phyloP scores from a whole-genome alignment of 306 rosid species.

The Psophocarpus tetragonolobus region DNA sequence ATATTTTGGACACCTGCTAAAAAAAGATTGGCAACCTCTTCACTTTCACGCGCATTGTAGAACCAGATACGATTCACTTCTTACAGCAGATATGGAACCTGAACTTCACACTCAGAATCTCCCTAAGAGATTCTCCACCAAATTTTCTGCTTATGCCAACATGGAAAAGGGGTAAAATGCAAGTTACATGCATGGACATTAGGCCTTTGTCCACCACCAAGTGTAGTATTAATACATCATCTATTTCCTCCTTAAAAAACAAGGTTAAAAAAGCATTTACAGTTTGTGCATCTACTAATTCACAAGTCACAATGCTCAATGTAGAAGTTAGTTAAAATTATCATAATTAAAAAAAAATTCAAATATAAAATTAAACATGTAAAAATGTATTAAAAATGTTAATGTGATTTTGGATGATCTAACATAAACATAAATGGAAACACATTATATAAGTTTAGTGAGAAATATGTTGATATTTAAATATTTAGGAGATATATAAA shows the following conservation, averaged over 20 bases:
- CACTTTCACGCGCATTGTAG: constrained; percentile 58
- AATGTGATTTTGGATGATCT: too few relatives aligned
- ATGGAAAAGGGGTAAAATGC: constrained; percentile 17
- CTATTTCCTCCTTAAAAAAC: constrained; percentile 19
- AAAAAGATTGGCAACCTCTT: constrained; percentile 68
- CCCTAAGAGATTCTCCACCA: constrained; percentile 71
- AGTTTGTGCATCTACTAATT: constrained; percentile 2
- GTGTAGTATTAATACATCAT: constrained; percentile 13
- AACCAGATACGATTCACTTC: constrained; percentile 76
- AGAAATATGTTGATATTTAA: too few relatives aligned
- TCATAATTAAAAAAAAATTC: too few relatives aligned
- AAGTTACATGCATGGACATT: constrained; percentile 7
- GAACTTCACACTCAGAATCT: constrained; percentile 65
- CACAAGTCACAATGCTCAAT: constrained; percentile 23
- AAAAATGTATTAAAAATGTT: too few relatives aligned
- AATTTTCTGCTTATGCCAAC: constrained; percentile 52
- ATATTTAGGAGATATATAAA: too few relatives aligned
- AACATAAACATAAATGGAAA: too few relatives aligned
- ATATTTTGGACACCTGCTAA: constrained; percentile 44
- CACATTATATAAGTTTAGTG: too few relatives aligned
- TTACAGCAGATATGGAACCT: constrained; percentile 62
- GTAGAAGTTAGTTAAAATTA: too few relatives aligned
- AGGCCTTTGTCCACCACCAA: constrained; percentile 25
- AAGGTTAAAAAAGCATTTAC: neutral
- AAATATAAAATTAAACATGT: too few relatives aligned